Percentiles rank a stretch among this genome's conserved stretches.
Evolutionary conservation across 306 rosid species (phyloP).

Genomic region (Arachis hypogaea): DNA sequence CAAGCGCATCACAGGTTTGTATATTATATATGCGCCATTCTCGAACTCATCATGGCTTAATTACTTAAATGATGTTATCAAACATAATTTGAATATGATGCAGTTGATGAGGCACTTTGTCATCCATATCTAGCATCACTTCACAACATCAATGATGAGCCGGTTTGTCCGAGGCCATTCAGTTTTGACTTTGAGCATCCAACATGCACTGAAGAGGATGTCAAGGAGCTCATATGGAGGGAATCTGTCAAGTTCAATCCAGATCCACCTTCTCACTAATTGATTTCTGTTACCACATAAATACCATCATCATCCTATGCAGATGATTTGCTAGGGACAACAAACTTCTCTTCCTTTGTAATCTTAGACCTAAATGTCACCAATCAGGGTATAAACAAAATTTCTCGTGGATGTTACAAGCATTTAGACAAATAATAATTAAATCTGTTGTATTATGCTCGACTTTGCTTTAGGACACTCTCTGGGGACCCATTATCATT

Average conservation of each 20-base stretch:
- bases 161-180: constrained; percentile 81
- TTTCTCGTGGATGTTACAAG: constrained; percentile 42
- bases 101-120: constrained; percentile 93
- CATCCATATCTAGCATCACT: constrained; percentile 88
- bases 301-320: constrained; percentile 25
- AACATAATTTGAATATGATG: constrained; percentile 14
- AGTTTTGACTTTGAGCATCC: constrained; percentile 91
- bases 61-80: neutral
- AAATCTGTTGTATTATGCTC: constrained; percentile 37
- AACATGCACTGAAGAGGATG: constrained; percentile 86
- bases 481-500: constrained; percentile 9
- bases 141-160: constrained; percentile 83
- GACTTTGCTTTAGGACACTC: constrained; percentile 41
- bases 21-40: too few relatives aligned
- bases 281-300: neutral
- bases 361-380: constrained; percentile 39
- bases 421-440: constrained; percentile 42
- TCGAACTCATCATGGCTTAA: neutral
- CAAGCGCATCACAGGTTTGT: constrained; percentile 82
- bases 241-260: constrained; percentile 95
- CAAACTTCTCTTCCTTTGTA: constrained; percentile 39
- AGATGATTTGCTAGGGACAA: constrained; percentile 44
- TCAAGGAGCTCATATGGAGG: constrained; percentile 94
- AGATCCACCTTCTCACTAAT: constrained; percentile 67
- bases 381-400: constrained; percentile 33